A percentile compares a stretch with the other conserved stretches of the same genome.
Conservation (phyloP, 2,329 filamentous ascomycete genomes). For the Pseudogymnoascus sp. region DNA sequence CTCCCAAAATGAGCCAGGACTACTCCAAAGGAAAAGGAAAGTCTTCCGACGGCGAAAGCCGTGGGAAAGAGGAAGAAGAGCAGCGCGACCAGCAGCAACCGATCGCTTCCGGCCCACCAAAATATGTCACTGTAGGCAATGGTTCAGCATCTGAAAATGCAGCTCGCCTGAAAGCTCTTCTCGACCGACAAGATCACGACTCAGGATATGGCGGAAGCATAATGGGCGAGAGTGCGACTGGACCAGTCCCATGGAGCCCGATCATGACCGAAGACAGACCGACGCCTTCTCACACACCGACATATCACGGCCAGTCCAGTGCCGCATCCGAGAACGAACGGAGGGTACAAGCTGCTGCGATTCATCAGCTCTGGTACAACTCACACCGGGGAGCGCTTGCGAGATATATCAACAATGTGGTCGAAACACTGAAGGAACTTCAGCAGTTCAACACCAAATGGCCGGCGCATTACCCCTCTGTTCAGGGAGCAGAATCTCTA, state of each 20-base stretch:
- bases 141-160: slow-evolving; percentile 77
- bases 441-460: slow-evolving; percentile 85
- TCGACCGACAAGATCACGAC: slow-evolving; percentile 64
- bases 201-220: slow-evolving; percentile 87
- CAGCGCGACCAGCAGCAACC: slow-evolving; percentile 2
- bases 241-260: slow-evolving; percentile 36
- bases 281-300: slow-evolving; percentile 33
- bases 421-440: slow-evolving; percentile 73
- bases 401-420: slow-evolving; percentile 75
- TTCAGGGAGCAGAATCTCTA: slow-evolving; percentile 50
- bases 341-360: slow-evolving; percentile 66
- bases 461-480: slow-evolving; percentile 91
- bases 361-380: slow-evolving; percentile 93
- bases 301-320: slow-evolving; percentile 18
- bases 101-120: slow-evolving; percentile 34
- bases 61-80: not conserved
- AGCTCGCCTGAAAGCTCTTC: slow-evolving; percentile 66
- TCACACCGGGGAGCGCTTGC: slow-evolving; percentile 81
- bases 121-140: slow-evolving; percentile 82
- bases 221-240: slow-evolving; percentile 49
- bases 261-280: slow-evolving; percentile 39
- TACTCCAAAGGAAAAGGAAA: slow-evolving; percentile 46
- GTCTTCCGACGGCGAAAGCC: slow-evolving; percentile 11
- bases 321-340: slow-evolving; percentile 51
- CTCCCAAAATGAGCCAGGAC: slow-evolving; percentile 50